Evolutionary conservation across 768 basidiomycete genomes (phyloP).

Genomic region (Cubamyces sp.): DNA sequence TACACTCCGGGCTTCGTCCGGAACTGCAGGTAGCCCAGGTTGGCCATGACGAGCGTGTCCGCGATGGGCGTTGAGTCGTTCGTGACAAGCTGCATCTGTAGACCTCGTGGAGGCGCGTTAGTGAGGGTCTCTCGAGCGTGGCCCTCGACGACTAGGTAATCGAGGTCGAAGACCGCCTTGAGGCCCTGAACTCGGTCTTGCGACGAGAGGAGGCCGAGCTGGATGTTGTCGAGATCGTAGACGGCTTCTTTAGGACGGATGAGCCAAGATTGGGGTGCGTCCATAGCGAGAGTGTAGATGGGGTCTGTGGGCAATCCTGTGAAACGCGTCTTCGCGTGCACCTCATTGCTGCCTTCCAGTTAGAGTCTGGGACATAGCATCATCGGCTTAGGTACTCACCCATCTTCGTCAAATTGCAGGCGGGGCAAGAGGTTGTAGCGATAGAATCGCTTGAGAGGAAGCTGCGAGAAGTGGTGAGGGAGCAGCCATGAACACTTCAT

Average conservation of each 20-base stretch:
- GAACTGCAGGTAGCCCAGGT: conserved; percentile 96
- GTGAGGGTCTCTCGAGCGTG: conserved; percentile 80
- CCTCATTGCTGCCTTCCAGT: conserved; percentile 51
- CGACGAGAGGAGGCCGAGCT: conserved; percentile 66
- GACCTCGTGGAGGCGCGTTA: conserved; percentile 79
- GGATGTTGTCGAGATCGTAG: conserved; percentile 96
- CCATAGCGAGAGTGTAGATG: conserved; percentile 93
- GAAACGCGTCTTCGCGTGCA: conserved; percentile 64
- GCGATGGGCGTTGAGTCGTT: conserved; percentile 54
- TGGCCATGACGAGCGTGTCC: conserved; percentile 92
- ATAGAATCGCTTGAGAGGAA: conserved; percentile 93
- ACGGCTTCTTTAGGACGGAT: conserved; percentile 86
- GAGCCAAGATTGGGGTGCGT: conserved; percentile 90
- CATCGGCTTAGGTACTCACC: conserved; percentile 48
- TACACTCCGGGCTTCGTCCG: conserved; percentile 91
- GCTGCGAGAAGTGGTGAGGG: conserved; percentile 43
- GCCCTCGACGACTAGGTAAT: conserved; percentile 92
- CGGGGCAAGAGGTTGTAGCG: conserved; percentile 67
- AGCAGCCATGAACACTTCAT: neutral
- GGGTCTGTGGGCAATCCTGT: conserved; percentile 78
- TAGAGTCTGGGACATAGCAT: neutral
- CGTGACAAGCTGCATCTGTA: conserved; percentile 82
- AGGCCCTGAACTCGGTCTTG: conserved; percentile 58
- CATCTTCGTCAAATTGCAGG: conserved; percentile 66
- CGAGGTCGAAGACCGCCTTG: conserved; percentile 83